Conservation (phyloP, 2,329 filamentous ascomycete genomes). For the Lecanicillium sp. region DNA sequence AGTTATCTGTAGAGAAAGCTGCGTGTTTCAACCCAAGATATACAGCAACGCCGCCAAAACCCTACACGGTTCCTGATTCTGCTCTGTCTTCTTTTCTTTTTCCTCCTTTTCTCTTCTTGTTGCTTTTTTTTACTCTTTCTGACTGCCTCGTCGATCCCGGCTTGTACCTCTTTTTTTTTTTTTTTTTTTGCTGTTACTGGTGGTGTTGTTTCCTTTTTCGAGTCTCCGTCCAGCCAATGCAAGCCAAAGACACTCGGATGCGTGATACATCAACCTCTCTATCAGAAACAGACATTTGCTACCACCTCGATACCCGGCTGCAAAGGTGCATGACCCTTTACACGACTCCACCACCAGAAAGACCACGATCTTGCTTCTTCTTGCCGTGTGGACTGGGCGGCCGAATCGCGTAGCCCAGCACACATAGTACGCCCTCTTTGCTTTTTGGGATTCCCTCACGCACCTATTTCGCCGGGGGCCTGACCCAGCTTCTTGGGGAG, state of each 20-base stretch:
- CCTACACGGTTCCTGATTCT: neutral
- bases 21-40: neutral
- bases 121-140: neutral
- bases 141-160: neutral
- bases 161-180: neutral
- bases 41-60: neutral
- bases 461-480: neutral
- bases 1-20: neutral
- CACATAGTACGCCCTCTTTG: neutral
- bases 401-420: no score
- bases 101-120: neutral
- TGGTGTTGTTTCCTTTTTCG: neutral
- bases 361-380: slow-evolving; percentile 10
- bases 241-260: slow-evolving; percentile 1
- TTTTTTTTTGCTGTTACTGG: neutral
- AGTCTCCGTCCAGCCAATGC: slow-evolving; percentile 2
- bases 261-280: neutral
- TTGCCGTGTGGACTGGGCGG: neutral
- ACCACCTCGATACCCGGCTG: neutral
- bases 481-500: slow-evolving; percentile 6
- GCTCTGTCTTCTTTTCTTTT: neutral
- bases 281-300: neutral
- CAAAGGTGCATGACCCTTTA: neutral
- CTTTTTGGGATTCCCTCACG: neutral
- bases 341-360: no score